phyloP scores from a whole-genome alignment of 192 early-diverging fungal species.

The Coemansia sp. region DNA sequence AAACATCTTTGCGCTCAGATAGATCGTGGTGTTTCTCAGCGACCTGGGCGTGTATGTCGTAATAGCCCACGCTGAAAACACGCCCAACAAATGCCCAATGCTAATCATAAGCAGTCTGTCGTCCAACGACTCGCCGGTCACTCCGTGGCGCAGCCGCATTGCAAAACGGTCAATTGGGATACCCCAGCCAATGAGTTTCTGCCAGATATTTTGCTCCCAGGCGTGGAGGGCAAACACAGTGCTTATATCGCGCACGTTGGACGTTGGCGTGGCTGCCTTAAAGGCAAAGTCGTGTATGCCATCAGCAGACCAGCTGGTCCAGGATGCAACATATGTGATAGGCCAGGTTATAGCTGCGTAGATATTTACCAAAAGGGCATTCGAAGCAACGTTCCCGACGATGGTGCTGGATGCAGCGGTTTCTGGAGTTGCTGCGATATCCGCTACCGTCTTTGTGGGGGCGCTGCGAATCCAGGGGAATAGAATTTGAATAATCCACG shows the following conservation, averaged over 20 bases:
- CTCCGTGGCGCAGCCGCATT: slow-evolving; percentile 15
- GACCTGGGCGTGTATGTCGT: slow-evolving; percentile 31
- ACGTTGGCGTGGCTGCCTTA: not conserved
- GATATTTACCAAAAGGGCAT: not conserved
- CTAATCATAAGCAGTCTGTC: slow-evolving; percentile 48
- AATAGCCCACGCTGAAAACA: slow-evolving; percentile 57
- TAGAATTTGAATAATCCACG: slow-evolving; percentile 29
- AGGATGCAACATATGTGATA: slow-evolving; percentile 5
- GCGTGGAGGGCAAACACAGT: not conserved
- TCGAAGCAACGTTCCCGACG: not conserved
- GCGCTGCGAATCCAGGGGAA: slow-evolving; percentile 29
- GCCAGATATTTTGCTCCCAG: slow-evolving; percentile 38
- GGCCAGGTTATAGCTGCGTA: not conserved
- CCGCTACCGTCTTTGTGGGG: slow-evolving; percentile 11
- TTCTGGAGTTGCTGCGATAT: not conserved
- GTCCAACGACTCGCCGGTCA: slow-evolving; percentile 29
- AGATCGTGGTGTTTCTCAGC: slow-evolving; percentile 22
- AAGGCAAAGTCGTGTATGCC: not conserved
- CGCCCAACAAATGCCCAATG: slow-evolving; percentile 43
- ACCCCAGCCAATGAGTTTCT: slow-evolving; percentile 46
- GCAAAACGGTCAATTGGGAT: slow-evolving; percentile 58
- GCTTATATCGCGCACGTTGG: slow-evolving; percentile 4
- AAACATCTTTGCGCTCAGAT: slow-evolving; percentile 32
- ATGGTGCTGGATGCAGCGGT: not conserved
- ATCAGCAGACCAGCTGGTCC: slow-evolving; percentile 5